A percentile compares a stretch with the other conserved stretches of the same genome.
Conservation (phyloP, 345 rosid genomes). For the Eucalyptus grandis region DNA sequence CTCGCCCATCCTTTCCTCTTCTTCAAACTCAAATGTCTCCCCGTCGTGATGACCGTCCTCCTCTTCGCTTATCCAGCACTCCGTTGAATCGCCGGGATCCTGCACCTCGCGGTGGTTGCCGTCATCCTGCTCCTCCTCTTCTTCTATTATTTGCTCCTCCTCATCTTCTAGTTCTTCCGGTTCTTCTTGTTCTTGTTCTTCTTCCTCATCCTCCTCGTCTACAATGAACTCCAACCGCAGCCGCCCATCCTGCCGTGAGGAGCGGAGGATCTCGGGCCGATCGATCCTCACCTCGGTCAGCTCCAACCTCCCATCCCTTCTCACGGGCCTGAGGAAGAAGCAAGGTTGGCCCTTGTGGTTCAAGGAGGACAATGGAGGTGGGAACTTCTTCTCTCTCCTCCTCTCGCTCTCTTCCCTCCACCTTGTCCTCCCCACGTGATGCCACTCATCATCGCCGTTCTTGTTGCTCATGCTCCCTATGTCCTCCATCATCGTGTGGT, state of each 20-base stretch:
- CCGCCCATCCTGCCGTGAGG: slow-evolving; percentile 49
- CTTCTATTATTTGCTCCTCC: slow-evolving; percentile 2
- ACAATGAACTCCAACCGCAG: slow-evolving; percentile 44
- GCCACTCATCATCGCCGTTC: background rate
- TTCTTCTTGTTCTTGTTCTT: background rate
- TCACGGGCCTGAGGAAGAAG: slow-evolving; percentile 51
- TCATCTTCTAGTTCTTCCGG: background rate
- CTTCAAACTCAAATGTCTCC: background rate
- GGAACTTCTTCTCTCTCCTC: slow-evolving; percentile 29
- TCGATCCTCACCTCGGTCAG: slow-evolving; percentile 45
- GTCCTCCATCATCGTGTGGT: background rate
- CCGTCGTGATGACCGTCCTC: background rate
- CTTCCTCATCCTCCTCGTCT: slow-evolving; percentile 4
- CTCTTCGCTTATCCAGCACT: background rate
- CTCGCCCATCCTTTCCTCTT: background rate
- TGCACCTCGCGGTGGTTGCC: background rate
- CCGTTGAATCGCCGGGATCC: background rate
- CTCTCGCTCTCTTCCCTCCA: slow-evolving; percentile 8
- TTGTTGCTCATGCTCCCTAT: background rate
- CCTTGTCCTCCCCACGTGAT: slow-evolving; percentile 1
- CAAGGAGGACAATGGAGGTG: slow-evolving; percentile 56
- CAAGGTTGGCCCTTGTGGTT: slow-evolving; percentile 43
- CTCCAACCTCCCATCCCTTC: slow-evolving; percentile 66
- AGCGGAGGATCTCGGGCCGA: slow-evolving; percentile 43
- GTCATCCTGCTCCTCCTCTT: background rate